Evolutionary conservation across 2,329 filamentous ascomycete genomes (phyloP), one percentile per base, ranked within the genome.

Genomic region (Xylogone sp.): DNA sequence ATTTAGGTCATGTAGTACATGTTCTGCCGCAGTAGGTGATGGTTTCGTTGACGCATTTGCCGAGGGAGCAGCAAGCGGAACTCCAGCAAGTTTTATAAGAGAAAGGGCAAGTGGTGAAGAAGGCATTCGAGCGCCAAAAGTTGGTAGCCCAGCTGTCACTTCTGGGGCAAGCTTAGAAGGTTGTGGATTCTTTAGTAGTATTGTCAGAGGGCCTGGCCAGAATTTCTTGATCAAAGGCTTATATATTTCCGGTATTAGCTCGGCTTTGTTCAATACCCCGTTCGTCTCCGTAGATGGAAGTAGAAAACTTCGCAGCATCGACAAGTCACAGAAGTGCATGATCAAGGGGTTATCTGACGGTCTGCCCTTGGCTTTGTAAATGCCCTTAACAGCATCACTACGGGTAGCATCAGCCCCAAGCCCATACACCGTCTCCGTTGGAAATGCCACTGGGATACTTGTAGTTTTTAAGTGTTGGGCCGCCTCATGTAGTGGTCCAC

Each of bases 381-480:
- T 99, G n/a, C 91, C 92, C 64, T 80, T 84, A 6, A 97, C 93
- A 2, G 93, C 88, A 21, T 74, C 76, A 62, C 86, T 90, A 61
- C 90, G 82, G 21, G 92, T 97, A 10, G 94, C 94, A 72, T 97
- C 94, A 13, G 94, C 94, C n/a, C 91, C 94, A 7, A 99, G 79
- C 0, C 94, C 94, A 67, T 99, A 99, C 1, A 99, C 94, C 0
- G 94, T 99, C 72, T 99, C 94, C 0, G 94, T 99, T 1, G 94
- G 94, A 66, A 99, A 99, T 1, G 90, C 94, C 45, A 99, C 90
- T 3, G 94, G 94, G 31, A 73, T 68, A 3, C 44, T 57, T 21
- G 51, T 57, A 29, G 46, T 49, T 45, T 55, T 56, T 16, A 67
- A 53, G 18, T 60, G 54, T n/a, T 48, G 34, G 16, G 64, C 65